phyloP scores from a whole-genome alignment of 2,329 filamentous ascomycete genomes.

The Celoporthe dispersa region DNA sequence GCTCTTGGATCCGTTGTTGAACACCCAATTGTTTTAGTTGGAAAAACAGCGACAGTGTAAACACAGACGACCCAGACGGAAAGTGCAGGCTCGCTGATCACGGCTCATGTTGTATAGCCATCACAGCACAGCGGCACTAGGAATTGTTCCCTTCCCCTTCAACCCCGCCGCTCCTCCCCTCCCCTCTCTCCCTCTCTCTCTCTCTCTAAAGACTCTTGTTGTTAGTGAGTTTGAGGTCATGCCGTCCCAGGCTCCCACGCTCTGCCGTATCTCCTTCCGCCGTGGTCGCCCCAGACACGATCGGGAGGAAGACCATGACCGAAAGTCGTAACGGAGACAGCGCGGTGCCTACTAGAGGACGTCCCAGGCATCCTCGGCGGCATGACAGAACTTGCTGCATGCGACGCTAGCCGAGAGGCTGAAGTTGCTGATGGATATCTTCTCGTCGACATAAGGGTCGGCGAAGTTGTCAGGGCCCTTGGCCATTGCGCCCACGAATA shows the following conservation, averaged over 20 bases:
- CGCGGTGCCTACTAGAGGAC: constrained; percentile 68
- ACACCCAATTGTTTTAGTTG: constrained; percentile 81
- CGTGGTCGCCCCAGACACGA: neutral
- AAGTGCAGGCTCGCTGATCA: constrained; percentile 49
- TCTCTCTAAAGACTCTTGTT: constrained; percentile 11
- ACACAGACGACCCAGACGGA: constrained; percentile 66
- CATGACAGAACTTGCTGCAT: constrained; percentile 99
- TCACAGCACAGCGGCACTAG: constrained; percentile 42
- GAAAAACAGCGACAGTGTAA: constrained; percentile 80
- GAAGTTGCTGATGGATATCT: constrained; percentile 98
- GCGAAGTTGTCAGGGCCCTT: constrained; percentile 96
- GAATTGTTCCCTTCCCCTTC: constrained; percentile 32
- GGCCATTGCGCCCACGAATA: constrained; percentile 98
- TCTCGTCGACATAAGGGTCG: constrained; percentile 91
- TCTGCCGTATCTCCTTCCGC: neutral
- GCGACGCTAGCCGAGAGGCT: constrained; percentile 96
- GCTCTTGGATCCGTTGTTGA: constrained; percentile 77
- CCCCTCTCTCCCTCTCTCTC: neutral
- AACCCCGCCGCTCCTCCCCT: constrained; percentile 30
- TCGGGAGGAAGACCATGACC: too few relatives aligned
- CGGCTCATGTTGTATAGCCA: constrained; percentile 76
- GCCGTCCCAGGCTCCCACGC: neutral
- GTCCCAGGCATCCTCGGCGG: constrained; percentile 94
- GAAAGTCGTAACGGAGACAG: neutral
- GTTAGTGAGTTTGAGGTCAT: neutral